These are phyloP conservation scores for Xylariaceae sp. DNA, from an alignment of 2,329 filamentous ascomycete species.

Conservation along the genomic window DNA sequence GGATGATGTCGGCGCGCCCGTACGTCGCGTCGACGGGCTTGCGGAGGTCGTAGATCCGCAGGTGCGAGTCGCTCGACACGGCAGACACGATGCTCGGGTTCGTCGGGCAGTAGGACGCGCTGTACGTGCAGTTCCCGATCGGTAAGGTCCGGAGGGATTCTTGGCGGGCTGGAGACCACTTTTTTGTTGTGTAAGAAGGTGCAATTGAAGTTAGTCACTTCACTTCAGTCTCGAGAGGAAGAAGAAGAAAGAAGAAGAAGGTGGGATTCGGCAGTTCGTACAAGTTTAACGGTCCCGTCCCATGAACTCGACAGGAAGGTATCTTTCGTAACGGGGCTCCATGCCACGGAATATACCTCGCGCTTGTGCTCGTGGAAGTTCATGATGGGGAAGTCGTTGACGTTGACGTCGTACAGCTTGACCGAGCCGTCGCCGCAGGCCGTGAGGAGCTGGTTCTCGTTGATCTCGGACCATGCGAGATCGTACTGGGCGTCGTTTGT, in stretches of 20 bases:
- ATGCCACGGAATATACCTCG: conserved; percentile 87
- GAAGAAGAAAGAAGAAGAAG: neutral
- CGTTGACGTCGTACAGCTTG: conserved; percentile 83
- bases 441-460: conserved; percentile 88
- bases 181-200: neutral
- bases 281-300: conserved; percentile 93
- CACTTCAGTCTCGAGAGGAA: neutral
- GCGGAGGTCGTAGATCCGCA: conserved; percentile 87
- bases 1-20: conserved; percentile 76
- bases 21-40: conserved; percentile 82
- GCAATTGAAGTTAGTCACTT: neutral
- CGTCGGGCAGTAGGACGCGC: conserved; percentile 82
- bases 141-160: conserved; percentile 79
- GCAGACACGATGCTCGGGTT: conserved; percentile 80
- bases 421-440: conserved; percentile 91
- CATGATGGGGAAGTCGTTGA: conserved; percentile 78
- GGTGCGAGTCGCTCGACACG: conserved; percentile 81
- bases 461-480: conserved; percentile 88
- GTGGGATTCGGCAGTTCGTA: too few relatives aligned
- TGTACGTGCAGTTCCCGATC: conserved; percentile 91
- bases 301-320: conserved; percentile 88
- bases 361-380: conserved; percentile 91
- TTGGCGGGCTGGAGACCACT: conserved; percentile 78
- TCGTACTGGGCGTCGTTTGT: conserved; percentile 98
- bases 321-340: conserved; percentile 88